Conservation (phyloP, 2,329 filamentous ascomycete species). For the Plectosphaerella cucumerina region DNA sequence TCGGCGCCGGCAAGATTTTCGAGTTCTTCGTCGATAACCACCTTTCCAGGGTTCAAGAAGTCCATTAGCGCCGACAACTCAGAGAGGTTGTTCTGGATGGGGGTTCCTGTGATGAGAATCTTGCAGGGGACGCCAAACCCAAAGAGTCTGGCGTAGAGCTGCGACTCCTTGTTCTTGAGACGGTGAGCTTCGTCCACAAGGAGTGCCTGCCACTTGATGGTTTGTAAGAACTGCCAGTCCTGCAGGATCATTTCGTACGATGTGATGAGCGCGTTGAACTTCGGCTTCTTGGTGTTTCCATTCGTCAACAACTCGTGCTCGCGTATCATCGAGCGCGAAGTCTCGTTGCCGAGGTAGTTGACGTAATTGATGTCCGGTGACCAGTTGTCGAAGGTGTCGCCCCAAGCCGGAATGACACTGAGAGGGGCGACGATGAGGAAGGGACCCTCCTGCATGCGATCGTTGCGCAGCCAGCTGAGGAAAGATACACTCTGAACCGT, state of each 20-base stretch:
- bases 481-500: conserved; percentile 97
- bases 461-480: conserved; percentile 93
- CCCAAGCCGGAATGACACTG: conserved; percentile 97
- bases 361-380: conserved; percentile 95
- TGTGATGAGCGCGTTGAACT: conserved; percentile 96
- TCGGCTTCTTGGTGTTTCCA: conserved; percentile 80
- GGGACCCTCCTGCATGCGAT: conserved; percentile 84
- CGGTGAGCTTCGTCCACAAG: conserved; percentile 96
- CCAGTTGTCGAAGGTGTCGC: conserved; percentile 96
- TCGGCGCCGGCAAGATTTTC: conserved; percentile 72
- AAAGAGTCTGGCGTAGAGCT: conserved; percentile 80
- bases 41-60: conserved; percentile 93
- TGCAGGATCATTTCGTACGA: conserved; percentile 95
- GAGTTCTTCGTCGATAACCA: conserved; percentile 87
- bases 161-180: conserved; percentile 92
- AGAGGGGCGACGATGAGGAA: conserved; percentile 97
- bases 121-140: conserved; percentile 86
- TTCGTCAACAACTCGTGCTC: conserved; percentile 87
- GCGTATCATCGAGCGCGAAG: conserved; percentile 79
- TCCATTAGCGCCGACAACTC: conserved; percentile 91
- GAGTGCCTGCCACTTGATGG: conserved; percentile 96
- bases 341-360: conserved; percentile 88
- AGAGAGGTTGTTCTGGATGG: conserved; percentile 93
- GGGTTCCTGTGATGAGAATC: conserved; percentile 92
- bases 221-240: conserved; percentile 77